These are phyloP conservation scores for Aureobasidium namibiae DNA, from an alignment of 2,329 filamentous ascomycete species.

Conservation along the genomic window DNA sequence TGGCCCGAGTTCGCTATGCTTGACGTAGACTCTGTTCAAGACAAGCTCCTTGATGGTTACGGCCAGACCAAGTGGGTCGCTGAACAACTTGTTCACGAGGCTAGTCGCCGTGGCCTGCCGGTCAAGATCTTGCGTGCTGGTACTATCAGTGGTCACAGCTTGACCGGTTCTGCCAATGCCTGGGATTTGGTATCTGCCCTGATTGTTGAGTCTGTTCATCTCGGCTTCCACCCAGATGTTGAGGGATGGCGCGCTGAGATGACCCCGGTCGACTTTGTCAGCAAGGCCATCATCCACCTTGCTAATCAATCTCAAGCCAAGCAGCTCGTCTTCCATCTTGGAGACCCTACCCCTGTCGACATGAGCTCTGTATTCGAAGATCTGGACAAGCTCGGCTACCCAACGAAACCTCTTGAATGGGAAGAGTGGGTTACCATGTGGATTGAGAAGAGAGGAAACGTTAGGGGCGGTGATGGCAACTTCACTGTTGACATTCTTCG, in stretches of 20 bases:
- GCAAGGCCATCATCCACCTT: conserved; percentile 62
- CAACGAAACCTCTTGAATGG: conserved; percentile 58
- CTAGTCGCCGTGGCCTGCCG: conserved; percentile 58
- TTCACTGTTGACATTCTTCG: conserved; percentile 74
- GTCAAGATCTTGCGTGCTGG: conserved; percentile 65
- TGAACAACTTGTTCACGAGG: conserved; percentile 64
- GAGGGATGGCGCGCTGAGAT: conserved; percentile 72
- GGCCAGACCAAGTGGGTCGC: conserved; percentile 78
- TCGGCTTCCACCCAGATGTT: conserved; percentile 62
- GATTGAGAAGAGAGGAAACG: conserved; percentile 59
- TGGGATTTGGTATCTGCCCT: conserved; percentile 71
- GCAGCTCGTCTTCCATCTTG: conserved; percentile 64
- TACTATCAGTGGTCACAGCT: conserved; percentile 71
- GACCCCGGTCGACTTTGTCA: conserved; percentile 77
- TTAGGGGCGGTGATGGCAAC: conserved; percentile 58
- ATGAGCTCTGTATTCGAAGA: conserved; percentile 57
- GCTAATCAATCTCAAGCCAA: conserved; percentile 54
- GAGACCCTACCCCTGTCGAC: conserved; percentile 62
- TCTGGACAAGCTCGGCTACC: conserved; percentile 60
- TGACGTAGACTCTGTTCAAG: conserved; percentile 58
- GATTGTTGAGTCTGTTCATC: conserved; percentile 66
- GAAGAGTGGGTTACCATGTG: conserved; percentile 68
- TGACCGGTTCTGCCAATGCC: conserved; percentile 65
- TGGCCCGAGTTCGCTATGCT: conserved; percentile 65
- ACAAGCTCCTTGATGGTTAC: conserved; percentile 63